Evolutionary conservation across 2,329 filamentous ascomycete genomes (phyloP).

Genomic region (Neonectria coccinea): DNA sequence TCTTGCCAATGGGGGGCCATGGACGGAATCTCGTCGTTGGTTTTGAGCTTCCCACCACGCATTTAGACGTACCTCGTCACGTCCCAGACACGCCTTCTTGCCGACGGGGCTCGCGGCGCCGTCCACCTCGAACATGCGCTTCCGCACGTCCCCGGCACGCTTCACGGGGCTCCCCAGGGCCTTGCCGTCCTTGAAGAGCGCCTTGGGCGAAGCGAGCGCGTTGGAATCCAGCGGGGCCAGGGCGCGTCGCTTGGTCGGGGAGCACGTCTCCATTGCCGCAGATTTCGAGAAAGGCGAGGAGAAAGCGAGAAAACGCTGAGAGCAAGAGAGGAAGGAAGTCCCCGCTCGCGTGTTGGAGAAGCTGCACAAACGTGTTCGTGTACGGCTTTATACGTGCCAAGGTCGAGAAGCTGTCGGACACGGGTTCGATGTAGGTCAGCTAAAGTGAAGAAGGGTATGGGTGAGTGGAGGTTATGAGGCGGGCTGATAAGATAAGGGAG

Average conservation of each 20-base stretch:
- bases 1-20: not conserved
- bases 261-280: constrained; percentile 46
- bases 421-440: constrained; percentile 23
- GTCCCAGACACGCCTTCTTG: constrained; percentile 52
- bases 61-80: constrained; percentile 47
- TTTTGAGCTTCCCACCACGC: constrained; percentile 1
- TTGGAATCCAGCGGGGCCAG: constrained; percentile 61
- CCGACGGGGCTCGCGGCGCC: constrained; percentile 38
- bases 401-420: constrained; percentile 16
- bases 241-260: constrained; percentile 61
- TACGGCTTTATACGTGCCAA: constrained; percentile 8
- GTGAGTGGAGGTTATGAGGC: constrained; percentile 25
- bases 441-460: constrained; percentile 16
- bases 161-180: constrained; percentile 39
- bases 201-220: constrained; percentile 51
- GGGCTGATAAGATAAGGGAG: constrained; percentile 28
- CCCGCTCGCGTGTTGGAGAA: not conserved
- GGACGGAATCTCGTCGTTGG: not conserved
- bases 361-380: constrained; percentile 1
- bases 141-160: constrained; percentile 45
- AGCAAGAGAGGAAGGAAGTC: not conserved
- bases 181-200: constrained; percentile 33
- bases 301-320: not conserved
- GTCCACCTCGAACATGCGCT: constrained; percentile 44
- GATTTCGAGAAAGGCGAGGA: not conserved